These are phyloP conservation scores for Gossypium mustelinum DNA, from an alignment of 345 rosid genomes.

Conservation along the genomic window DNA sequence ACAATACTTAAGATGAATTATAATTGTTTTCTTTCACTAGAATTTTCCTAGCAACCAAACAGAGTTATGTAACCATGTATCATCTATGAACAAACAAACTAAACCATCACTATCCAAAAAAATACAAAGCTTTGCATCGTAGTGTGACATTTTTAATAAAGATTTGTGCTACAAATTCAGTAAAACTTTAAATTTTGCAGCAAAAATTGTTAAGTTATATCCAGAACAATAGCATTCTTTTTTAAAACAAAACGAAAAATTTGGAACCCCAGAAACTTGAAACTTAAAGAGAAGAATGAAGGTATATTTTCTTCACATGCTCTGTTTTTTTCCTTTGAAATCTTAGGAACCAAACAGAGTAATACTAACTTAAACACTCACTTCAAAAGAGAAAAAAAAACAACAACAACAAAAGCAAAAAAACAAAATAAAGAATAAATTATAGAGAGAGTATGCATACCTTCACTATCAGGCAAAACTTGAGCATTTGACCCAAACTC, in stretches of 20 bases:
- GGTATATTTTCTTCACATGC: too few species aligned
- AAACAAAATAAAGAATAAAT: neutral
- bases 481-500: constrained; percentile 41
- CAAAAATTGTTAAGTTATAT: neutral
- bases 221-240: neutral
- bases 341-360: constrained; percentile 7
- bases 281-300: neutral
- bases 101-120: neutral
- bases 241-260: neutral
- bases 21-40: neutral
- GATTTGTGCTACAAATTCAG: neutral
- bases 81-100: neutral
- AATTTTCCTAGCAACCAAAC: neutral
- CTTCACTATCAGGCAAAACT: constrained; percentile 52
- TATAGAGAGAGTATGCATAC: constrained; percentile 18
- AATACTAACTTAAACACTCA: neutral
- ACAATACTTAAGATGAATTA: too few species aligned
- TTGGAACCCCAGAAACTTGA: neutral
- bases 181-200: neutral
- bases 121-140: neutral
- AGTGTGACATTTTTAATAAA: neutral
- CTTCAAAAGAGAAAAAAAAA: neutral
- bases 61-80: neutral
- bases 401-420: neutral
- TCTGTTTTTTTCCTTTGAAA: neutral